phyloP scores from a whole-genome alignment of 352 stramenopile species.

The Phytopythium cucurbitacearum region DNA sequence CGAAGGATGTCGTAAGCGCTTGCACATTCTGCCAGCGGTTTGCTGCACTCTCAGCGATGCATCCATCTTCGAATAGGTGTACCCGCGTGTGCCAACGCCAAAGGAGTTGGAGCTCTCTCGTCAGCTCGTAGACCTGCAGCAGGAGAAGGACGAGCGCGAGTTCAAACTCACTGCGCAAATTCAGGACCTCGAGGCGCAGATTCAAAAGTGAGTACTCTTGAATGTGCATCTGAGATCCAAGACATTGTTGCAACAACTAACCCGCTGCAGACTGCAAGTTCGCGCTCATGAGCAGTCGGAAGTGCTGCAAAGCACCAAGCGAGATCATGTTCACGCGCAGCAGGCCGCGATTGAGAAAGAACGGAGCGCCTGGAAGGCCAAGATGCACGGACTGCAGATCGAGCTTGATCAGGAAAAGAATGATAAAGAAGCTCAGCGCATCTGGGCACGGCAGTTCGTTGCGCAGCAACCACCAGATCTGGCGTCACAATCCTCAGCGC shows the following conservation, averaged over 20 bases:
- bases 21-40: too few relatives aligned
- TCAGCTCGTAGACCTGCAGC: conserved; percentile 57
- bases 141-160: conserved; percentile 66
- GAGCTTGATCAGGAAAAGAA: conserved; percentile 60
- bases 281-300: conserved; percentile 47
- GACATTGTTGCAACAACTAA: neutral
- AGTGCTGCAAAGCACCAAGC: conserved; percentile 54
- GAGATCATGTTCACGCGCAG: conserved; percentile 50
- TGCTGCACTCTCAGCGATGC: neutral
- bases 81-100: conserved; percentile 63
- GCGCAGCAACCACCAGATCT: neutral
- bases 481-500: conserved; percentile 3
- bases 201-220: conserved; percentile 50
- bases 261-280: conserved; percentile 38
- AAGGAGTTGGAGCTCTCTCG: conserved; percentile 70
- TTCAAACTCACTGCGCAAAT: conserved; percentile 57
- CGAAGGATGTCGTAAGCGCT: too few relatives aligned
- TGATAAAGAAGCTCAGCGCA: conserved; percentile 63
- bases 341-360: conserved; percentile 48
- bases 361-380: conserved; percentile 33
- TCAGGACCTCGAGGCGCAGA: conserved; percentile 56
- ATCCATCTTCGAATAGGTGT: conserved; percentile 28
- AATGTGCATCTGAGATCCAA: neutral
- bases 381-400: conserved; percentile 29
- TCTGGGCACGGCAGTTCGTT: conserved; percentile 52